These are phyloP conservation scores for Fusarium sulawesiense DNA, from an alignment of 2,329 filamentous ascomycete genomes.

Conservation along the genomic window DNA sequence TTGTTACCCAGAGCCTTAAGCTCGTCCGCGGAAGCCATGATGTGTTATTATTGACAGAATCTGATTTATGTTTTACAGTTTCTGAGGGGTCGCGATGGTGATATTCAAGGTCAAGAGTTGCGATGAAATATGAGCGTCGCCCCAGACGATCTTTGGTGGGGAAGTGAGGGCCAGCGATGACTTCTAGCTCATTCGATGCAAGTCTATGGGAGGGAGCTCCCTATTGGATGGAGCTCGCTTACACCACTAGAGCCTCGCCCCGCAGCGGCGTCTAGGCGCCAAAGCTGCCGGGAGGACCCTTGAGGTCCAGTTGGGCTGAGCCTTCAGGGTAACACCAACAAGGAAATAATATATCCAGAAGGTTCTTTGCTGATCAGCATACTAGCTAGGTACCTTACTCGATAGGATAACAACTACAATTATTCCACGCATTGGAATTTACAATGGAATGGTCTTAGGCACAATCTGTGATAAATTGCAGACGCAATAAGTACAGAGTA, in stretches of 20 bases:
- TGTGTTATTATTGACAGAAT: slow-evolving; percentile 24
- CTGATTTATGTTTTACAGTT: slow-evolving; percentile 19
- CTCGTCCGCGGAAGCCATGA: slow-evolving; percentile 75
- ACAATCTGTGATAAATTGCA: not conserved
- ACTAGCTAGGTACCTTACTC: not conserved
- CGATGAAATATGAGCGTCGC: slow-evolving; percentile 39
- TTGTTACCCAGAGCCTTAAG: slow-evolving; percentile 99
- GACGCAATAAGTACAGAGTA: not conserved
- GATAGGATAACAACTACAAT: not conserved
- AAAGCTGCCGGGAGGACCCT: slow-evolving; percentile 37
- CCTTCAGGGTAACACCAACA: slow-evolving; percentile 34
- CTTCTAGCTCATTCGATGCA: slow-evolving; percentile 60
- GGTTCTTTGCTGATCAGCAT: slow-evolving; percentile 9
- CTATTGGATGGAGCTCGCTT: slow-evolving; percentile 48
- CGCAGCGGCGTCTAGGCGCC: slow-evolving; percentile 23
- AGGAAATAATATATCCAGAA: slow-evolving; percentile 24
- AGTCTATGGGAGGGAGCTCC: slow-evolving; percentile 41
- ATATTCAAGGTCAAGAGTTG: slow-evolving; percentile 36
- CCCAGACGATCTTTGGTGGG: slow-evolving; percentile 46
- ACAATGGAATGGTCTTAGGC: not conserved
- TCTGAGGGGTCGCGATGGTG: slow-evolving; percentile 15
- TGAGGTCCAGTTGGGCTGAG: slow-evolving; percentile 4
- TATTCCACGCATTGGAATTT: not conserved
- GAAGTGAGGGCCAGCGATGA: slow-evolving; percentile 48
- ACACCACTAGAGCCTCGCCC: slow-evolving; percentile 17